These are phyloP conservation scores for Lophium mytilinum DNA, from an alignment of 495 filamentous ascomycete genomes.

Conservation along the genomic window DNA sequence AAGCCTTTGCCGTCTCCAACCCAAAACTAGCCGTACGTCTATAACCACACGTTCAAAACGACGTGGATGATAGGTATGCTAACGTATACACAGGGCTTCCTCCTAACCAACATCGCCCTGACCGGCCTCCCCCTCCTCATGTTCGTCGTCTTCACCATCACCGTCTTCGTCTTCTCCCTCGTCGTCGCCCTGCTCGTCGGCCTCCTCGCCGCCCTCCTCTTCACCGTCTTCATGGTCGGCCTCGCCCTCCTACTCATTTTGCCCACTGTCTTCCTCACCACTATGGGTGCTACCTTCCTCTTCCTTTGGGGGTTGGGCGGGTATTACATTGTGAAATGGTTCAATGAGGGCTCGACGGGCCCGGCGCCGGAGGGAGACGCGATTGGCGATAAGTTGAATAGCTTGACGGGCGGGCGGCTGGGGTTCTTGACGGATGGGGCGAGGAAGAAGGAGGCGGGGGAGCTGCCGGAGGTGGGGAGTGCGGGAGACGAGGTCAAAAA, in stretches of 20 bases:
- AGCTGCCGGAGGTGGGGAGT: neutral
- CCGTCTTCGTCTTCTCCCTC: slow-evolving; percentile 47
- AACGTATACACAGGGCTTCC: slow-evolving; percentile 35
- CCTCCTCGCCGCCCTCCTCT: slow-evolving; percentile 42
- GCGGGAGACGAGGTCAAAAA: neutral
- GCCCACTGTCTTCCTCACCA: slow-evolving; percentile 54
- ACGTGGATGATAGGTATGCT: no score
- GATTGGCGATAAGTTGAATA: slow-evolving; percentile 34
- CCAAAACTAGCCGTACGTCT: slow-evolving; percentile 35
- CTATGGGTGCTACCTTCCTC: slow-evolving; percentile 44
- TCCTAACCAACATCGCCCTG: slow-evolving; percentile 47
- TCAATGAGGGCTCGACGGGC: slow-evolving; percentile 26
- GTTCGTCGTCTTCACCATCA: slow-evolving; percentile 51
- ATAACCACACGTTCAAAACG: neutral
- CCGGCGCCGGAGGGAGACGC: slow-evolving; percentile 23
- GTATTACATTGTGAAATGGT: slow-evolving; percentile 48
- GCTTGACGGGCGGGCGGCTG: slow-evolving; percentile 31
- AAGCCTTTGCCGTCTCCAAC: slow-evolving; percentile 31
- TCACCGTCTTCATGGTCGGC: slow-evolving; percentile 54
- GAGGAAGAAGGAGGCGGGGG: slow-evolving; percentile 4
- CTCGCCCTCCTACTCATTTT: slow-evolving; percentile 55
- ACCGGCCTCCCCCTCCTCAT: slow-evolving; percentile 52
- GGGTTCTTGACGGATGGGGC: slow-evolving; percentile 28
- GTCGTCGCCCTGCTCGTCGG: slow-evolving; percentile 44
- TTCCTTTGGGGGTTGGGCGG: slow-evolving; percentile 56